Percentiles rank a stretch among this genome's conserved stretches.
phyloP scores from a whole-genome alignment of 2,329 filamentous ascomycete species.

The Fusarium euwallaceae region DNA sequence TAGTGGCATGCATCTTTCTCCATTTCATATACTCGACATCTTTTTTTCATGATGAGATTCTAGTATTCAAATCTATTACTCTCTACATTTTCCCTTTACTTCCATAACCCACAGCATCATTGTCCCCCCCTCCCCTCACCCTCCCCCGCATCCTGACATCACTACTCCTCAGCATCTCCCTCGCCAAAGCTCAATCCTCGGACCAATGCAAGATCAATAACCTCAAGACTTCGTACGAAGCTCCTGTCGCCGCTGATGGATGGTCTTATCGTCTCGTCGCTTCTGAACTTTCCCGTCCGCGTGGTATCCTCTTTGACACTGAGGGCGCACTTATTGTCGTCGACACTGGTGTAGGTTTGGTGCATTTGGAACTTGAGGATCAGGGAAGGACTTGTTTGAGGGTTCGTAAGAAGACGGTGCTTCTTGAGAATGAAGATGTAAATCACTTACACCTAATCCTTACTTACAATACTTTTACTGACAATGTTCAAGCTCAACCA shows the following conservation, averaged over 20 bases:
- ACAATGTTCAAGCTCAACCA: slow-evolving; percentile 65
- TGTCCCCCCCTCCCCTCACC: slow-evolving; percentile 12
- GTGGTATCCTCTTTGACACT: slow-evolving; percentile 61
- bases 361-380: slow-evolving; percentile 57
- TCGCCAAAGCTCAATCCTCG: slow-evolving; percentile 16
- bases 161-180: not conserved
- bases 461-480: not conserved
- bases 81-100: not conserved
- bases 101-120: not conserved
- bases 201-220: slow-evolving; percentile 36
- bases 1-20: not conserved
- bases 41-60: not conserved
- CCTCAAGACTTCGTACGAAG: slow-evolving; percentile 52
- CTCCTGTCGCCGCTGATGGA: slow-evolving; percentile 56
- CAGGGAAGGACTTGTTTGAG: slow-evolving; percentile 57
- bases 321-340: slow-evolving; percentile 61
- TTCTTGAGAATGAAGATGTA: slow-evolving; percentile 55
- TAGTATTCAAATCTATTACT: not conserved
- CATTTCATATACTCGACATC: not conserved
- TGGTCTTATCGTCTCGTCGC: slow-evolving; percentile 61
- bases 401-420: slow-evolving; percentile 51
- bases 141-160: slow-evolving; percentile 27
- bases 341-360: slow-evolving; percentile 58
- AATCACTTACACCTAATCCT: slow-evolving; percentile 23
- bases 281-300: slow-evolving; percentile 57